Conservation (phyloP, 2,329 filamentous ascomycete genomes). For the Uncinocarpus reesii region DNA sequence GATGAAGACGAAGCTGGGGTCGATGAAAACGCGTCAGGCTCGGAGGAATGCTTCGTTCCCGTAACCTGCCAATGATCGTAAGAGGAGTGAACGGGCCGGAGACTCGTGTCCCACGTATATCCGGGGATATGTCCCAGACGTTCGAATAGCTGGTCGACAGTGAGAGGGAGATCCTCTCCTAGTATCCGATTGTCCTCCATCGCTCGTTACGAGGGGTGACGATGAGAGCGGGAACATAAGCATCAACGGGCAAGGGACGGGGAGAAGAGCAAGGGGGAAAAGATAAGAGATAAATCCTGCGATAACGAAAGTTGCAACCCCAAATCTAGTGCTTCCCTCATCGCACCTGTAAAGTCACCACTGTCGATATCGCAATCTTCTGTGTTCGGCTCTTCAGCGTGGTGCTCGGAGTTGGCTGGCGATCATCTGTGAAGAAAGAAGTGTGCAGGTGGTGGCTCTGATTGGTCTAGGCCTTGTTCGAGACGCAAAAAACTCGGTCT, state of each 20-base stretch:
- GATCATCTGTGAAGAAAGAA: slow-evolving; percentile 3
- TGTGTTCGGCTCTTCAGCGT: neutral
- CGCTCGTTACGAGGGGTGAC: neutral
- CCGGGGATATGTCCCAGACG: slow-evolving; percentile 62
- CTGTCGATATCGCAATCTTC: too few species aligned
- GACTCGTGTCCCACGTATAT: slow-evolving; percentile 64
- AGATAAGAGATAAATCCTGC: neutral
- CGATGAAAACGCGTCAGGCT: slow-evolving; percentile 29
- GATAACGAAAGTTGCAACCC: neutral
- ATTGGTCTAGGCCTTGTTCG: slow-evolving; percentile 8
- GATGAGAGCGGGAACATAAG: slow-evolving; percentile 6
- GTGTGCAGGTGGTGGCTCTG: neutral
- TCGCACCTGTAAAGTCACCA: too few species aligned
- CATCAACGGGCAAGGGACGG: too few species aligned
- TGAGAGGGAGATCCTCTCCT: slow-evolving; percentile 42
- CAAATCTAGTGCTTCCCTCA: slow-evolving; percentile 1
- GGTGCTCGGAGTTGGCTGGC: neutral
- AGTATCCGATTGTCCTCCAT: slow-evolving; percentile 29
- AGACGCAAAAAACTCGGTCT: neutral
- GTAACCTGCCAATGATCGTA: slow-evolving; percentile 84
- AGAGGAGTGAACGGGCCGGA: slow-evolving; percentile 44
- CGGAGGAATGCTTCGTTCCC: slow-evolving; percentile 44
- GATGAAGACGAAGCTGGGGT: slow-evolving; percentile 34
- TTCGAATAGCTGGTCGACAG: slow-evolving; percentile 60
- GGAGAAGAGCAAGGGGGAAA: too few species aligned